phyloP scores from a whole-genome alignment of 495 filamentous ascomycete species.

The Daldinia childiae region DNA sequence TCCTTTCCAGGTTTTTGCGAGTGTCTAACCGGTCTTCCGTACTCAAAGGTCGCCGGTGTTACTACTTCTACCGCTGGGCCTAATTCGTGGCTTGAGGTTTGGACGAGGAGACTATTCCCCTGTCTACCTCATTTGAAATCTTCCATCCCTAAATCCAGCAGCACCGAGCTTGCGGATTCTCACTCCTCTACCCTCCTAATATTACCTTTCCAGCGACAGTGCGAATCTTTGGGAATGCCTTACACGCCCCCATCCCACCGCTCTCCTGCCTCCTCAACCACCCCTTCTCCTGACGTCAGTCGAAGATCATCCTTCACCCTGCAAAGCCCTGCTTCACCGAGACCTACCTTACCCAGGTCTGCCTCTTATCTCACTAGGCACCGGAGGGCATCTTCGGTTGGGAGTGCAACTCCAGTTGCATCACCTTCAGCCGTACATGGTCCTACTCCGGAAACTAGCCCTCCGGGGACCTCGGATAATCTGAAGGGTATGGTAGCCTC shows the following conservation, averaged over 20 bases:
- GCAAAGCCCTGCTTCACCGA: slow-evolving; percentile 52
- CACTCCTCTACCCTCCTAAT: slow-evolving; percentile 28
- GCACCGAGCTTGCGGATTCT: slow-evolving; percentile 30
- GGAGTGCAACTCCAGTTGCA: slow-evolving; percentile 37
- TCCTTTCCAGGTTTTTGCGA: slow-evolving; percentile 40
- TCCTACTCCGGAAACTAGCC: slow-evolving; percentile 54
- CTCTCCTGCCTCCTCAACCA: slow-evolving; percentile 77
- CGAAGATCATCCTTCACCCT: slow-evolving; percentile 64
- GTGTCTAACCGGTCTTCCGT: slow-evolving; percentile 34
- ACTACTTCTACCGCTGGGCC: slow-evolving; percentile 7
- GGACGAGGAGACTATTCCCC: slow-evolving; percentile 43
- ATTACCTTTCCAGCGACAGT: slow-evolving; percentile 41
- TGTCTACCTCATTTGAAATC: slow-evolving; percentile 41
- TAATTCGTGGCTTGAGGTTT: slow-evolving; percentile 39
- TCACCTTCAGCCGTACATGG: slow-evolving; percentile 46
- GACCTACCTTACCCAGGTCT: slow-evolving; percentile 73
- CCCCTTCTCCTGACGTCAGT: slow-evolving; percentile 69
- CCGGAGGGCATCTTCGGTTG: slow-evolving; percentile 57
- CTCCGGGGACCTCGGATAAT: slow-evolving; percentile 56
- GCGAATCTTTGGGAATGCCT: slow-evolving; percentile 72
- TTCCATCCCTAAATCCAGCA: slow-evolving; percentile 37
- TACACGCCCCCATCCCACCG: slow-evolving; percentile 89
- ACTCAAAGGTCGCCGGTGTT: slow-evolving; percentile 24
- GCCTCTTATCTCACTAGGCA: slow-evolving; percentile 76
- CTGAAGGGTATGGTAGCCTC: slow-evolving; percentile 57